These are phyloP conservation scores for Poterioochromonas sp. DNA, from an alignment of 352 stramenopile genomes.

Conservation along the genomic window DNA sequence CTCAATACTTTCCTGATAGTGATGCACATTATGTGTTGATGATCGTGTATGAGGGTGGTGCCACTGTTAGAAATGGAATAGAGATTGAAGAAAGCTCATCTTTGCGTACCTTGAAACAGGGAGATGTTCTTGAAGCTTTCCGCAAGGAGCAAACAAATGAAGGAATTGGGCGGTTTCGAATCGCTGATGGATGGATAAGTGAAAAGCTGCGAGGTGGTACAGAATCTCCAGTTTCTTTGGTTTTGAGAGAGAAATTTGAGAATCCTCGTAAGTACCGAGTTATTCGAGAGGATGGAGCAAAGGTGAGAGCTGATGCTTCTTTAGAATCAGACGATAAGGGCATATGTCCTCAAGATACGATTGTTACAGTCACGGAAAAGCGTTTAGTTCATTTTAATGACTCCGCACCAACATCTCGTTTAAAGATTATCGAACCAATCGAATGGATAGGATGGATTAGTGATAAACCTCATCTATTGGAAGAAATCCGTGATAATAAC, in stretches of 20 bases:
- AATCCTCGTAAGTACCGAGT: constrained; percentile 21
- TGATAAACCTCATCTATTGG: constrained; percentile 46
- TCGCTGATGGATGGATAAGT: constrained; percentile 45
- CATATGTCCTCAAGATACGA: constrained; percentile 36
- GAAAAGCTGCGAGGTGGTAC: constrained; percentile 42
- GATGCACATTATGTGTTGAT: constrained; percentile 6
- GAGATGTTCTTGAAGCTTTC: constrained; percentile 39
- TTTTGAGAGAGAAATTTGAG: constrained; percentile 4
- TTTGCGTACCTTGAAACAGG: constrained; percentile 39
- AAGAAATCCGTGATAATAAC: not conserved
- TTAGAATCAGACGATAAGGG: constrained; percentile 16
- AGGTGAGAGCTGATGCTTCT: constrained; percentile 16
- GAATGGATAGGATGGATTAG: constrained; percentile 42
- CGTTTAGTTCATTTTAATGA: not conserved
- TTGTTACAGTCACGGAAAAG: constrained; percentile 39
- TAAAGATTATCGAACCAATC: not conserved
- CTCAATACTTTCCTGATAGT: not conserved
- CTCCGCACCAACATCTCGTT: not conserved
- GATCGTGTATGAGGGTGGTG: constrained; percentile 39
- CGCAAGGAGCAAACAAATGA: constrained; percentile 37
- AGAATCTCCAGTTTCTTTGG: constrained; percentile 18
- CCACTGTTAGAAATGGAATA: constrained; percentile 44
- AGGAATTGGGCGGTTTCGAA: constrained; percentile 43
- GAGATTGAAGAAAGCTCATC: constrained; percentile 45
- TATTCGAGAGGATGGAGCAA: constrained; percentile 33